Evolutionary conservation across 2,329 filamentous ascomycete genomes (phyloP), one percentile per base, ranked within the genome.

Genomic region (Talaromyces piceae): DNA sequence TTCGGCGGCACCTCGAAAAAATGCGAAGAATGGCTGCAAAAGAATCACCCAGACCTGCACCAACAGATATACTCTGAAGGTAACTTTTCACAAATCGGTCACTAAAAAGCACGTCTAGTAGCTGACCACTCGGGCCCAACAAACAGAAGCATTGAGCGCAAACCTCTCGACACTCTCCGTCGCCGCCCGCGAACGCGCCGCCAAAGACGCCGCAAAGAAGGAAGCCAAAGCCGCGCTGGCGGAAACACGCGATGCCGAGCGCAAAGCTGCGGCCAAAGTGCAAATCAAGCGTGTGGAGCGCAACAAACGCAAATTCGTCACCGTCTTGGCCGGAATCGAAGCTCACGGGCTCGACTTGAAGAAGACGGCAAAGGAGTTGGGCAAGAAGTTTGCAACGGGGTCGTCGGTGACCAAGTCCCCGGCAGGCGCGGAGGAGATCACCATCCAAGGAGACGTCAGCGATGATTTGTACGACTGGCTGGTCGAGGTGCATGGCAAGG

Each of bases 361-460:
- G 73, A 97, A 96, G 75, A 78, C 95, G 6, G 85, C 91, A 53
- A 97, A 97, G 77, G 93, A 97, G 64, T 84, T 97, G 60, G 93
- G 93, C 56, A 98, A 97, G 81, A 97, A 96, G 73, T 97, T 98
- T 66, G 93, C 93, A 26, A 97, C 93, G 8, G 93, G 93, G 0
- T 86, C 84, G 13, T 91, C 86, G 41, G 93, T 98, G 41, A 97
- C 91, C 7, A 95, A 96, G 74, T 81, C 87, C 1, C 80, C 89
- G 0, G 84, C 83, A 50, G 89, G 88, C 20, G 87, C 87, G 16
- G 93, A 98, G 72, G 93, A 97, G 73, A 97, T 98, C 67, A 94
- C 95, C 4, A 89, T 98, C 18, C 93, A 98, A 73, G 93, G 93
- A 28, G 93, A 98, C 73, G 84, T 98, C 56, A 95, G 90, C 68